Base-by-base conservation (phyloP, 192 early-diverging fungal genomes). In the Allomyces arbusculus region DNA sequence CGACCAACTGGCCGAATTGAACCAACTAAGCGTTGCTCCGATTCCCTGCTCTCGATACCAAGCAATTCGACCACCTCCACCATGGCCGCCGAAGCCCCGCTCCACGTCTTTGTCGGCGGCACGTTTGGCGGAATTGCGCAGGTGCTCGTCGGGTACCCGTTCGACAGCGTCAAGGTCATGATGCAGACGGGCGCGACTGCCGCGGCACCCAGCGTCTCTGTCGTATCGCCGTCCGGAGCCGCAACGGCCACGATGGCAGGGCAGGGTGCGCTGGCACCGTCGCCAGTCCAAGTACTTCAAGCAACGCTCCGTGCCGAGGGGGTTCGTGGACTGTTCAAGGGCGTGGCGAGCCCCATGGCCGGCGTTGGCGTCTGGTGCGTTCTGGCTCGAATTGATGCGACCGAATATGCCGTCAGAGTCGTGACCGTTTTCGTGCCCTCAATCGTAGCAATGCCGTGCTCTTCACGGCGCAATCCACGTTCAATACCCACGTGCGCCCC, bases 51-150 rank as follows among this genome's bases (percentile, higher is more conserved):
- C 33, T 7, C 33, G 33, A 40, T 40, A 40, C 33, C 33, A 40
- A 40, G 33, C 33, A 40, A 40, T 40, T 40, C 33, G 33, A 40
- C 33, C 33, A 40, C 33, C 33, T 8, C 33, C 33, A 40, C 33
- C 33, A 40, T 40, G 33, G 33, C 33, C 7, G 33, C 33, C 33
- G 33, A 40, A 40, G 33, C 33, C 3, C 33, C 33, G 33, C 33
- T 40, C 33, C 33, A 40, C 33, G 33, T 40, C 33, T 40, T 79
- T 23, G 68, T 80, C n/a, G 82, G 80, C 33, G 85, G 82, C 24
- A 87, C 82, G 24, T 69, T 82, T 16, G 83, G 82, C 61, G 86
- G 86, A 62, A 85, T 82, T 82, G 85, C 85, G 10, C 86, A 87
- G 69, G 86, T 87, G 40, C 70, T 81, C 44, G 75, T 82, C 61